Percentiles rank a stretch among this genome's conserved stretches.
These are phyloP conservation scores for Kurtzmaniella quercitrusa DNA, from an alignment of 1,139 yeast species.

Conservation along the genomic window DNA sequence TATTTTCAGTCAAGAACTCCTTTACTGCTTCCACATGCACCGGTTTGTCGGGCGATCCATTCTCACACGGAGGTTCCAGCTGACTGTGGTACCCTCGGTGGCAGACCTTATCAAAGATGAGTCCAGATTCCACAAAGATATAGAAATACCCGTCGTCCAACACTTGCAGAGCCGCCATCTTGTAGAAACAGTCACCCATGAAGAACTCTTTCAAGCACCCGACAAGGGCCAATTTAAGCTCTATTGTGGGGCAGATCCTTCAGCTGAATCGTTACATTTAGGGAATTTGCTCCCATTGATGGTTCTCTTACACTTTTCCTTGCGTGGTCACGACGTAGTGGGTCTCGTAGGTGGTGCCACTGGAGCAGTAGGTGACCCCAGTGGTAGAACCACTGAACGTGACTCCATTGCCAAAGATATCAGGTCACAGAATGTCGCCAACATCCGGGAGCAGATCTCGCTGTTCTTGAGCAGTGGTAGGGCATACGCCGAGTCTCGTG, in stretches of 20 bases:
- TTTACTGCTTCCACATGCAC: neutral
- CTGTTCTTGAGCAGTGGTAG: slow-evolving; percentile 59
- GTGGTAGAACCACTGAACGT: slow-evolving; percentile 83
- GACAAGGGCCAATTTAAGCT: slow-evolving; percentile 45
- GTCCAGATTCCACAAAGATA: slow-evolving; percentile 26
- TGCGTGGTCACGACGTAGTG: slow-evolving; percentile 78
- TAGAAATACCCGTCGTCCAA: slow-evolving; percentile 35
- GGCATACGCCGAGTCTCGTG: slow-evolving; percentile 56
- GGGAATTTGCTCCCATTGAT: slow-evolving; percentile 88
- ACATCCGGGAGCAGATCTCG: slow-evolving; percentile 60
- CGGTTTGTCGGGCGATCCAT: neutral
- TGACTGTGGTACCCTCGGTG: slow-evolving; percentile 35
- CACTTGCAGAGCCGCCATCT: slow-evolving; percentile 45
- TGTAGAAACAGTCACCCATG: slow-evolving; percentile 46
- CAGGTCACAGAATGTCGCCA: slow-evolving; percentile 55
- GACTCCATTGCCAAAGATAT: slow-evolving; percentile 46
- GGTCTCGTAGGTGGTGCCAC: slow-evolving; percentile 98
- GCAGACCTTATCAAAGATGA: slow-evolving; percentile 19
- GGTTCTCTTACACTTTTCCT: slow-evolving; percentile 75
- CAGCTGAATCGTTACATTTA: slow-evolving; percentile 82
- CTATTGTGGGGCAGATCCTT: slow-evolving; percentile 97
- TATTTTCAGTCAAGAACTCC: no score
- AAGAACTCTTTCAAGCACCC: slow-evolving; percentile 38
- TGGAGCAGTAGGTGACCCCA: slow-evolving; percentile 95
- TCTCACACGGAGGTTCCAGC: neutral